phyloP scores from a whole-genome alignment of 1,284 basidiomycete species.

The Mycosarcoma maydis region DNA sequence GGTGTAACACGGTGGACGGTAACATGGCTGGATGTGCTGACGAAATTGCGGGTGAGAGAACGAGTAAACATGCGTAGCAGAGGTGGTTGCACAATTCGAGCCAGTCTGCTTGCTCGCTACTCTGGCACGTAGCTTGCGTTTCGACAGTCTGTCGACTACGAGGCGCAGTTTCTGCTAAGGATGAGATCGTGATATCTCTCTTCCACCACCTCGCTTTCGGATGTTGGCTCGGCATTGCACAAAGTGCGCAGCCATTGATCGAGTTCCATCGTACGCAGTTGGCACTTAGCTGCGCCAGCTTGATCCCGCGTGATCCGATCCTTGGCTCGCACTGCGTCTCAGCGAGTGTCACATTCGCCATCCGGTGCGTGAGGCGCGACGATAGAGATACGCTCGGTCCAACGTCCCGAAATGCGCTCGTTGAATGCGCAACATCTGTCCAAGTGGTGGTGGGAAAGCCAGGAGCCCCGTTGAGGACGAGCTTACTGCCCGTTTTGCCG shows the following conservation, averaged over 20 bases:
- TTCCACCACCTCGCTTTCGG: slow-evolving; percentile 54
- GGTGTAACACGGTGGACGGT: slow-evolving; percentile 14
- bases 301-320: slow-evolving; percentile 47
- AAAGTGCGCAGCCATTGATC: slow-evolving; percentile 51
- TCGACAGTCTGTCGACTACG: no score
- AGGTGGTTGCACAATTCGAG: slow-evolving; percentile 28
- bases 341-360: slow-evolving; percentile 1
- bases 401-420: slow-evolving; percentile 24
- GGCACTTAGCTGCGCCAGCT: slow-evolving; percentile 44
- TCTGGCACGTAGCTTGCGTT: background rate
- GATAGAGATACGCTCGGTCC: slow-evolving; percentile 33
- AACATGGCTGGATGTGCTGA: slow-evolving; percentile 6
- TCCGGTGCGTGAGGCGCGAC: background rate
- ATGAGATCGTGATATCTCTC: slow-evolving; percentile 51
- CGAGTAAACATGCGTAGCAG: slow-evolving; percentile 31
- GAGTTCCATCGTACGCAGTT: slow-evolving; percentile 26
- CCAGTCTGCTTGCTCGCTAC: no score
- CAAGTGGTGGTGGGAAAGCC: background rate
- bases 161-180: slow-evolving; percentile 19
- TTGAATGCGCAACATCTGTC: no score
- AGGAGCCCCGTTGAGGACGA: slow-evolving; percentile 39
- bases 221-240: slow-evolving; percentile 48
- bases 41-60: slow-evolving; percentile 12
- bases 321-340: slow-evolving; percentile 21
- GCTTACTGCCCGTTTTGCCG: slow-evolving; percentile 57